phyloP scores from a whole-genome alignment of 257 asterid genomes.

The Parsonsia alboflavescens region DNA sequence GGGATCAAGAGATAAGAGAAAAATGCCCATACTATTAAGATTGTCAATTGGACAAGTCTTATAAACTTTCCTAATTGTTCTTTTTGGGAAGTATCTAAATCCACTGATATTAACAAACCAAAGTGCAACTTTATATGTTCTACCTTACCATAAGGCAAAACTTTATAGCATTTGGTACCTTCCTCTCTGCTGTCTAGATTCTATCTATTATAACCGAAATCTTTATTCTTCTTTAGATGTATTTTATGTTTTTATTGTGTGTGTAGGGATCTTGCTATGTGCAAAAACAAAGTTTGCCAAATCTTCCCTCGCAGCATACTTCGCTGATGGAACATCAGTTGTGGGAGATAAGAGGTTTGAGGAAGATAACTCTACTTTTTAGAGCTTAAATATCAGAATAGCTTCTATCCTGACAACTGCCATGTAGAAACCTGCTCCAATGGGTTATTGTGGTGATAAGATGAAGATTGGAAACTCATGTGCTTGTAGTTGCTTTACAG shows the following conservation, averaged over 20 bases:
- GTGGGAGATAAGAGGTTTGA: constrained; percentile 50
- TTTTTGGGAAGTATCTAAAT: neutral
- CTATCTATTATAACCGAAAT: neutral
- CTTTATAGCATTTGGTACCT: neutral
- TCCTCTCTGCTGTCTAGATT: neutral
- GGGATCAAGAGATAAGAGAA: neutral
- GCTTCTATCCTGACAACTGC: neutral
- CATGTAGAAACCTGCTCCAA: constrained; percentile 5
- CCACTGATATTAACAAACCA: neutral
- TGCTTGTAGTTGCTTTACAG: neutral
- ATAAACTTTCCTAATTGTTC: neutral
- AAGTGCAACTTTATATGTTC: neutral
- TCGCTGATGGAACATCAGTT: constrained; percentile 86
- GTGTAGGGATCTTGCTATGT: constrained; percentile 84
- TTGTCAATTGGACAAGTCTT: neutral
- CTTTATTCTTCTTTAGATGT: neutral
- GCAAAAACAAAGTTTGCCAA: constrained; percentile 81
- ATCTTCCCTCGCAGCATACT: constrained; percentile 77
- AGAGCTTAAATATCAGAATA: neutral
- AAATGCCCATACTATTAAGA: neutral
- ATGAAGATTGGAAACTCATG: neutral
- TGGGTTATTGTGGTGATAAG: constrained; percentile 5
- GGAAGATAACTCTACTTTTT: constrained; percentile 10
- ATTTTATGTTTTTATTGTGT: constrained; percentile 18
- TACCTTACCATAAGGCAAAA: neutral